Evolutionary conservation across 768 basidiomycete species (phyloP).

Genomic region (Lactarius indigo): DNA sequence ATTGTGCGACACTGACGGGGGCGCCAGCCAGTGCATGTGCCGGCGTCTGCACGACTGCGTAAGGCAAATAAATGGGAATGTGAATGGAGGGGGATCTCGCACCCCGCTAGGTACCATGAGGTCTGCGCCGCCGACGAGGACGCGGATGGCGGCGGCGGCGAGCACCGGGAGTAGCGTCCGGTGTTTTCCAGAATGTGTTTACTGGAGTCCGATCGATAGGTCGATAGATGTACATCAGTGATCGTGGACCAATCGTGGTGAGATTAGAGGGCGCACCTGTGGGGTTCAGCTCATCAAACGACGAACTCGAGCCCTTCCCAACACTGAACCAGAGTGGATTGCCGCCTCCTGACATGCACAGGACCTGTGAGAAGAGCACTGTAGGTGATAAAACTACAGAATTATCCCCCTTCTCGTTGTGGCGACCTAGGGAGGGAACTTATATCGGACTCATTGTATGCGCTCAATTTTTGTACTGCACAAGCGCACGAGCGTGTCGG

Average conservation of each 20-base stretch:
- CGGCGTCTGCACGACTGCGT: slow-evolving; percentile 56
- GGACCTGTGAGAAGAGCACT: slow-evolving; percentile 40
- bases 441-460: slow-evolving; percentile 65
- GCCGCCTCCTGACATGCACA: slow-evolving; percentile 59
- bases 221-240: not conserved
- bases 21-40: slow-evolving; percentile 42
- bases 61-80: slow-evolving; percentile 3
- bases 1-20: slow-evolving; percentile 62
- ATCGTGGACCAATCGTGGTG: too few species aligned
- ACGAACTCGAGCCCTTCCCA: slow-evolving; percentile 48
- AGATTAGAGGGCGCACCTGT: slow-evolving; percentile 41
- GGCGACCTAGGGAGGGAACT: slow-evolving; percentile 27
- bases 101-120: slow-evolving; percentile 84
- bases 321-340: slow-evolving; percentile 78
- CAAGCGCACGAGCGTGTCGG: slow-evolving; percentile 67
- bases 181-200: slow-evolving; percentile 78
- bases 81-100: slow-evolving; percentile 28
- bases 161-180: slow-evolving; percentile 63
- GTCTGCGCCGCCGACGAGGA: slow-evolving; percentile 74
- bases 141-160: slow-evolving; percentile 61
- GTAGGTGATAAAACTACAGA: not conserved
- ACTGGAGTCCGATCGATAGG: slow-evolving; percentile 37
- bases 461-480: slow-evolving; percentile 65
- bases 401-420: not conserved
- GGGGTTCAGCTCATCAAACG: slow-evolving; percentile 60